Conservation (phyloP, 176 grass and related monocot species). For the Oryza punctata region DNA sequence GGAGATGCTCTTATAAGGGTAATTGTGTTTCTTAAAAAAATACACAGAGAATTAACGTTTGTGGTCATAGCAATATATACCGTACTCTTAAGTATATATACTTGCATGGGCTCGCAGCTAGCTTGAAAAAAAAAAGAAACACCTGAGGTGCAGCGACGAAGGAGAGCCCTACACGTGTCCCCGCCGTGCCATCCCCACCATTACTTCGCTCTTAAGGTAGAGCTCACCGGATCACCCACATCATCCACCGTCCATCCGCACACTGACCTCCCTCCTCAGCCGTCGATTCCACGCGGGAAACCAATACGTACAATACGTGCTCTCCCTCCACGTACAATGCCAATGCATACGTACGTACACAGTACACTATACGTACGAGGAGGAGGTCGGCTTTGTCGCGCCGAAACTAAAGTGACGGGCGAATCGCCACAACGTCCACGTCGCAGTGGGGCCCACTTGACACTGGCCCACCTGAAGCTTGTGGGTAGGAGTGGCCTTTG, state of each 20-base stretch:
- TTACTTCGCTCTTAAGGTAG: slow-evolving; percentile 51
- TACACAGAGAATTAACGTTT: too few species aligned
- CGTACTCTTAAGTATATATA: too few species aligned
- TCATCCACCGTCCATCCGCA: neutral
- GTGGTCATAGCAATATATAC: too few species aligned
- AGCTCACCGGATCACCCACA: too few species aligned
- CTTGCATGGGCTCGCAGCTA: too few species aligned
- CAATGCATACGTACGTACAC: neutral
- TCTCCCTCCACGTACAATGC: too few species aligned
- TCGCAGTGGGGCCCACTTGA: neutral
- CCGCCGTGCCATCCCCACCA: neutral
- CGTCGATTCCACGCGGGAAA: neutral
- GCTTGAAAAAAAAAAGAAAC: neutral
- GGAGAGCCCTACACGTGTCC: slow-evolving; percentile 30
- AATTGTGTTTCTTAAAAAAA: too few species aligned
- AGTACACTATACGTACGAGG: neutral
- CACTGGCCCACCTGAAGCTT: neutral
- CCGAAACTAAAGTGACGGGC: neutral
- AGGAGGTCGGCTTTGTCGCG: neutral
- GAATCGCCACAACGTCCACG: neutral
- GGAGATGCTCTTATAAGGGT: too few species aligned
- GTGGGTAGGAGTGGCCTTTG: neutral
- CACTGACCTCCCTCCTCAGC: neutral
- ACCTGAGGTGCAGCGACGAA: neutral
- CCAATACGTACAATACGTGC: too few species aligned